A percentile compares a stretch with the other conserved stretches of the same genome.
Conservation (phyloP, 2,329 filamentous ascomycete species). For the Aspergillus sergii region DNA sequence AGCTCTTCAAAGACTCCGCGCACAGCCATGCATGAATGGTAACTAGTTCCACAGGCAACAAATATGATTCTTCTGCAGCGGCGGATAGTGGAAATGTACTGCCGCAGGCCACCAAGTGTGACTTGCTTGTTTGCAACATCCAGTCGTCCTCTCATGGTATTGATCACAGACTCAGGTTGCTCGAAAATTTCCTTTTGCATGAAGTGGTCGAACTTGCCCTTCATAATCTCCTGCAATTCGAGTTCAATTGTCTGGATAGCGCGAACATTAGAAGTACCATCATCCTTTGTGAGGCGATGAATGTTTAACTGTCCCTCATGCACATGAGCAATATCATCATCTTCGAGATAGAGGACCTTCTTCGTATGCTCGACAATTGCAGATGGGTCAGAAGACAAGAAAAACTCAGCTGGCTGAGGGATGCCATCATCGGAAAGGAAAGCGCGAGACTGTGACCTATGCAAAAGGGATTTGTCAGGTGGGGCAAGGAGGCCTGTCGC, state of each 20-base stretch:
- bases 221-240: constrained; percentile 99
- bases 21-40: constrained; percentile 99
- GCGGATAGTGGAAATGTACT: constrained; percentile 95
- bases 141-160: constrained; percentile 99
- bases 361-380: constrained; percentile 99
- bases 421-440: constrained; percentile 99
- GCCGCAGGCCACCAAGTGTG: constrained; percentile 90
- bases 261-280: constrained; percentile 94
- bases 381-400: constrained; percentile 96
- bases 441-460: constrained; percentile 96
- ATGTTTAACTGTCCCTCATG: constrained; percentile 99
- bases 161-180: constrained; percentile 98
- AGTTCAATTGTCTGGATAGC: constrained; percentile 98
- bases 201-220: constrained; percentile 99
- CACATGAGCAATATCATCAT: constrained; percentile 99
- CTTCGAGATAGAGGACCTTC: constrained; percentile 99
- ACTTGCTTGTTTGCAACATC: constrained; percentile 92
- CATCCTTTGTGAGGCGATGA: constrained; percentile 94
- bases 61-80: constrained; percentile 98
- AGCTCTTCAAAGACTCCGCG: constrained; percentile 97
- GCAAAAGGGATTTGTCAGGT: constrained; percentile 95
- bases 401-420: constrained; percentile 98
- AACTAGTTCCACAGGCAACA: constrained; percentile 97
- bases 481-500: constrained; percentile 76
- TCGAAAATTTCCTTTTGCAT: constrained; percentile 99